A percentile compares a stretch with the other conserved stretches of the same genome.
phyloP scores from a whole-genome alignment of 192 early-diverging fungal genomes.

The Podila verticillata region DNA sequence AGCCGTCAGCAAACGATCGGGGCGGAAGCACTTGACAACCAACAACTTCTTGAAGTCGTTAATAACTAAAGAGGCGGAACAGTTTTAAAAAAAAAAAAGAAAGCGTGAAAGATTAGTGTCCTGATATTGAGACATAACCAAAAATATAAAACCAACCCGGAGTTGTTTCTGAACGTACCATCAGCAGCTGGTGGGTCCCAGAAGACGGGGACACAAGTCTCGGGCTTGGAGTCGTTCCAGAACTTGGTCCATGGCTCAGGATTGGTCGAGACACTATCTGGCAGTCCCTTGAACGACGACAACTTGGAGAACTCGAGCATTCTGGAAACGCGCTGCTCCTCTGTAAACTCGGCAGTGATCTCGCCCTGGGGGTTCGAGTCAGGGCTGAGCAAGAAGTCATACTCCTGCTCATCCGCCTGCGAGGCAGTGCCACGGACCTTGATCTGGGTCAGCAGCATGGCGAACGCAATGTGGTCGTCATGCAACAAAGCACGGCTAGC shows the following conservation, averaged over 20 bases:
- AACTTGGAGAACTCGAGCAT: conserved; percentile 57
- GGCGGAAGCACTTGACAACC: conserved; percentile 85
- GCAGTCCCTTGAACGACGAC: conserved; percentile 53
- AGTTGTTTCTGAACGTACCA: conserved; percentile 9
- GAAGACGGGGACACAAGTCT: conserved; percentile 60
- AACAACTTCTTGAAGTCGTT: conserved; percentile 81
- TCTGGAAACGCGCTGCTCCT: conserved; percentile 56
- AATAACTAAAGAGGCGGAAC: conserved; percentile 46
- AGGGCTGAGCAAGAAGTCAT: conserved; percentile 75
- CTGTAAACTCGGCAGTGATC: conserved; percentile 60
- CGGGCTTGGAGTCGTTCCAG: conserved; percentile 53
- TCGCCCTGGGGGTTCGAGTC: conserved; percentile 58
- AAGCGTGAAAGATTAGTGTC: neutral
- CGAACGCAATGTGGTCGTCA: conserved; percentile 91
- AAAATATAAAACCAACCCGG: no score
- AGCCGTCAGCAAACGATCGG: conserved; percentile 87
- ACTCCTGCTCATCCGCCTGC: conserved; percentile 70
- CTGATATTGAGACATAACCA: no score
- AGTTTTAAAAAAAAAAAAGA: conserved; percentile 1
- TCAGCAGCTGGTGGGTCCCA: conserved; percentile 55
- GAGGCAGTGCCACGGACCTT: conserved; percentile 72
- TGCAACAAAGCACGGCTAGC: conserved; percentile 88
- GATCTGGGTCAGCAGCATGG: conserved; percentile 88
- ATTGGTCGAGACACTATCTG: conserved; percentile 48
- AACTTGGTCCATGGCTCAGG: conserved; percentile 61